Conservation (phyloP, 805 yeast genomes). For the Saccharomyces paradoxus region DNA sequence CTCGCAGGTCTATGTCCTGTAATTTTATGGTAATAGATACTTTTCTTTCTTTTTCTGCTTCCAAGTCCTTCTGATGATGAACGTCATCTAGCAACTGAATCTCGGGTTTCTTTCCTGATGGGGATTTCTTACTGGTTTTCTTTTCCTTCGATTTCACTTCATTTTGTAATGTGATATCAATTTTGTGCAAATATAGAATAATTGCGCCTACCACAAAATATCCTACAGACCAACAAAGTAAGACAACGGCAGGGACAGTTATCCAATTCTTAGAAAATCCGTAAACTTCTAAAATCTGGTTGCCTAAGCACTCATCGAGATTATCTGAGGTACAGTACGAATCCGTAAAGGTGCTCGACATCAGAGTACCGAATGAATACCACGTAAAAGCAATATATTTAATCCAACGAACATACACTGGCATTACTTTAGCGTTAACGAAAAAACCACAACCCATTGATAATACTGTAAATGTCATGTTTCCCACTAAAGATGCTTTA, state of each 20-base stretch:
- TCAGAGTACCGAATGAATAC: constrained; percentile 66
- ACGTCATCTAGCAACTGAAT: not conserved
- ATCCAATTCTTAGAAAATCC: constrained; percentile 64
- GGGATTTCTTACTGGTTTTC: not conserved
- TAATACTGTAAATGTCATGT: constrained; percentile 59
- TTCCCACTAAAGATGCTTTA: constrained; percentile 51
- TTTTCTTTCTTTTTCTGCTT: constrained; percentile 2
- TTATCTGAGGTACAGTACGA: constrained; percentile 44
- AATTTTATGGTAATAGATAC: constrained; percentile 11
- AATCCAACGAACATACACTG: constrained; percentile 81
- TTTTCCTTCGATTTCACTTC: constrained; percentile 16
- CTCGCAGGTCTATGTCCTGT: constrained; percentile 10
- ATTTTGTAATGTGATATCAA: constrained; percentile 22
- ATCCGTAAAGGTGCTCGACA: constrained; percentile 57
- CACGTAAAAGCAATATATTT: constrained; percentile 69
- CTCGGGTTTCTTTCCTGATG: constrained; percentile 1
- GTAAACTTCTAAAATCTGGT: constrained; percentile 42
- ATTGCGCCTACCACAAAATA: constrained; percentile 43
- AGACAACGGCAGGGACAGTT: constrained; percentile 52
- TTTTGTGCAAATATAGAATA: constrained; percentile 40
- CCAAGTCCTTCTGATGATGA: constrained; percentile 12
- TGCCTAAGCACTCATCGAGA: constrained; percentile 32
- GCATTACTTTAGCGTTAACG: constrained; percentile 63
- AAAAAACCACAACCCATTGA: constrained; percentile 77
- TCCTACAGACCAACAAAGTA: constrained; percentile 51